These are phyloP conservation scores for Candida freyschussii DNA, from an alignment of 1,139 yeast species.

Conservation along the genomic window DNA sequence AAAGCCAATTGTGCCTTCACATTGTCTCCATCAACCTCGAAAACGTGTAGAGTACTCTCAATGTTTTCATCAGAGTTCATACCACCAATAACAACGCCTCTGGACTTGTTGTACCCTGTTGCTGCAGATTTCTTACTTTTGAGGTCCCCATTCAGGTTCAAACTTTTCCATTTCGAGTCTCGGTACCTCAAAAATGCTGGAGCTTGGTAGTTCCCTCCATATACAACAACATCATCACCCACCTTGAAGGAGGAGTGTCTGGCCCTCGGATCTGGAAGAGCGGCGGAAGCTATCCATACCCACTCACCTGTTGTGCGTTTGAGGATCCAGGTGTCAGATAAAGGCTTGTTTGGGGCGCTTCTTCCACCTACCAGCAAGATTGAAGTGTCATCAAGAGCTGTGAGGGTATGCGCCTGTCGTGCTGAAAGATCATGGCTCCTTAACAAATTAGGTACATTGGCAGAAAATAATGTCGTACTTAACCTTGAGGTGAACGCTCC, in stretches of 20 bases:
- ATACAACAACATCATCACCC: slow-evolving; percentile 39
- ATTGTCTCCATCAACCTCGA: slow-evolving; percentile 25
- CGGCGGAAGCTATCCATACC: slow-evolving; percentile 38
- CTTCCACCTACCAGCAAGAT: slow-evolving; percentile 65
- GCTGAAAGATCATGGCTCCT: slow-evolving; percentile 27
- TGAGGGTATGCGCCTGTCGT: slow-evolving; percentile 59
- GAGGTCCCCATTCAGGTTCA: slow-evolving; percentile 12
- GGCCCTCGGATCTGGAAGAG: slow-evolving; percentile 43
- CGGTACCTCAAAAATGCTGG: slow-evolving; percentile 28
- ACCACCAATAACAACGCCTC: slow-evolving; percentile 56
- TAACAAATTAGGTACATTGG: slow-evolving; percentile 3
- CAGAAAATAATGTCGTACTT: slow-evolving; percentile 18
- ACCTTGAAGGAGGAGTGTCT: slow-evolving; percentile 49
- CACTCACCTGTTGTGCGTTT: slow-evolving; percentile 28
- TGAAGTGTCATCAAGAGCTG: slow-evolving; percentile 29
- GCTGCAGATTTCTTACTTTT: slow-evolving; percentile 31
- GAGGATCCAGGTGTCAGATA: slow-evolving; percentile 39
- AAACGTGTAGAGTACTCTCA: slow-evolving; percentile 31
- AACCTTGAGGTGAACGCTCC: slow-evolving; percentile 50
- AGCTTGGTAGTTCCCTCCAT: slow-evolving; percentile 43
- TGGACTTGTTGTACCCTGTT: slow-evolving; percentile 32
- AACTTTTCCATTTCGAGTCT: slow-evolving; percentile 22
- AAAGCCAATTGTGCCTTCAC: slow-evolving; percentile 10
- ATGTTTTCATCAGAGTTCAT: slow-evolving; percentile 35
- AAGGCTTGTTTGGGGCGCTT: slow-evolving; percentile 47